A percentile compares a stretch with the other conserved stretches of the same genome.
Conservation (phyloP, 2,329 filamentous ascomycete species). For the Trichoderma arundinaceum region DNA sequence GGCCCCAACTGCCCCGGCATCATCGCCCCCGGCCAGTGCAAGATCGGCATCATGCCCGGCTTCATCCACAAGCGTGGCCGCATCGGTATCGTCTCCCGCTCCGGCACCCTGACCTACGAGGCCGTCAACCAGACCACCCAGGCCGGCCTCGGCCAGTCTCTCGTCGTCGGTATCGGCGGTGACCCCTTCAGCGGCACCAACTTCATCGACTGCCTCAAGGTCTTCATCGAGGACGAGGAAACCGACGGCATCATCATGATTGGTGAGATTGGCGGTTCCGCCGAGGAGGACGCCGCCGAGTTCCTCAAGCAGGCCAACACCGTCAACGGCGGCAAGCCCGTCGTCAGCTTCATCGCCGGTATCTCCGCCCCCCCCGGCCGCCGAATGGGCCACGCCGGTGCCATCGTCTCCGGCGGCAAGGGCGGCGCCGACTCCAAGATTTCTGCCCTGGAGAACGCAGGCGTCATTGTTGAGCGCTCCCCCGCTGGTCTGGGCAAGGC, state of each 20-base stretch:
- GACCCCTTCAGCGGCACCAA: conserved; percentile 99
- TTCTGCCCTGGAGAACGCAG: conserved; percentile 86
- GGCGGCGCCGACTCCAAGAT: conserved; percentile 99
- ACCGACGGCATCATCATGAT: conserved; percentile 99
- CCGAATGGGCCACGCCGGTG: conserved; percentile 98
- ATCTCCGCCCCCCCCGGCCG: conserved; percentile 96
- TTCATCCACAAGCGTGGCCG: conserved; percentile 99
- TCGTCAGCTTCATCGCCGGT: conserved; percentile 97
- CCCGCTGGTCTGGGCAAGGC: conserved; percentile 92
- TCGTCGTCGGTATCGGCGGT: conserved; percentile 97
- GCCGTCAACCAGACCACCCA: conserved; percentile 99
- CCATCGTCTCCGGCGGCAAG: conserved; percentile 97
- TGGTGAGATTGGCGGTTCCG: conserved; percentile 95
- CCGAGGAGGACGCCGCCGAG: conserved; percentile 97
- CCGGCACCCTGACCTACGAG: conserved; percentile 98
- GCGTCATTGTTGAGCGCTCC: conserved; percentile 94
- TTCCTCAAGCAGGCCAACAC: conserved; percentile 94
- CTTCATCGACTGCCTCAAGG: conserved; percentile 98
- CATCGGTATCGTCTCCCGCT: conserved; percentile 97
- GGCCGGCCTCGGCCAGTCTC: conserved; percentile 93
- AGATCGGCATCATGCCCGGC: conserved; percentile 99
- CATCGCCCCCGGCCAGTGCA: conserved; percentile 95
- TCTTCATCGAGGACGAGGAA: conserved; percentile 94
- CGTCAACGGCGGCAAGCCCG: conserved; percentile 83
- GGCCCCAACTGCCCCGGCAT: conserved; percentile 98